Evolutionary conservation across 441 rosid genomes (phyloP).

Genomic region (Isatis lusitanica): DNA sequence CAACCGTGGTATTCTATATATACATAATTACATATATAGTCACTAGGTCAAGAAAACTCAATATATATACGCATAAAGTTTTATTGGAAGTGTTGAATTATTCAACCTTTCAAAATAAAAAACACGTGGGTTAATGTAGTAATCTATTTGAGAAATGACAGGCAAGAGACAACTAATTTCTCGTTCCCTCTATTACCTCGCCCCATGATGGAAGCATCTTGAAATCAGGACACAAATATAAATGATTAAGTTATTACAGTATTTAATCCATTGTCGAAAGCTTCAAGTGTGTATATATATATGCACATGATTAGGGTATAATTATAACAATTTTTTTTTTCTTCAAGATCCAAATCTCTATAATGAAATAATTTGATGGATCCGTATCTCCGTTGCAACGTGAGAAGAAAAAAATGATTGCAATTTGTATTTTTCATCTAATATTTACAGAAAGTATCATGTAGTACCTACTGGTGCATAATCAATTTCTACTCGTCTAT

Average conservation of each 20-base stretch:
- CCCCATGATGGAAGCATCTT: conserved; percentile 26
- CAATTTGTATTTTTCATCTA: not conserved
- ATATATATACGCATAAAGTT: not conserved
- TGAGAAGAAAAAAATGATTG: not conserved
- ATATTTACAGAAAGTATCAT: conserved; percentile 5
- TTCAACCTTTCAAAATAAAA: conserved; percentile 11
- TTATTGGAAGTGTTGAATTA: not conserved
- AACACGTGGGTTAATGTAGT: conserved; percentile 26
- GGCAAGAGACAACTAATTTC: conserved; percentile 12
- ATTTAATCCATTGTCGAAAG: not conserved
- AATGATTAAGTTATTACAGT: not conserved
- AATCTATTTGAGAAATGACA: conserved; percentile 22
- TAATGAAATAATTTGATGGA: conserved; percentile 5
- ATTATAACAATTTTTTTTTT: not conserved
- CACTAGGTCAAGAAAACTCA: not conserved
- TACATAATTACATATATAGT: not conserved
- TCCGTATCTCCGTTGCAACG: conserved; percentile 18
- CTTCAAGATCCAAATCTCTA: not conserved
- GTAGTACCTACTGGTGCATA: not conserved
- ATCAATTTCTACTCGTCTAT: not conserved
- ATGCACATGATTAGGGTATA: conserved; percentile 13
- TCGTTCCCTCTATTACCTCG: not conserved
- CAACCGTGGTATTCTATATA: not conserved
- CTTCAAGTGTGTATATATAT: not conserved
- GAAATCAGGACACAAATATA: not conserved